Evolutionary conservation across 108 stramenopile genomes (phyloP).

Genomic region (Hondaea fermentalgiana): DNA sequence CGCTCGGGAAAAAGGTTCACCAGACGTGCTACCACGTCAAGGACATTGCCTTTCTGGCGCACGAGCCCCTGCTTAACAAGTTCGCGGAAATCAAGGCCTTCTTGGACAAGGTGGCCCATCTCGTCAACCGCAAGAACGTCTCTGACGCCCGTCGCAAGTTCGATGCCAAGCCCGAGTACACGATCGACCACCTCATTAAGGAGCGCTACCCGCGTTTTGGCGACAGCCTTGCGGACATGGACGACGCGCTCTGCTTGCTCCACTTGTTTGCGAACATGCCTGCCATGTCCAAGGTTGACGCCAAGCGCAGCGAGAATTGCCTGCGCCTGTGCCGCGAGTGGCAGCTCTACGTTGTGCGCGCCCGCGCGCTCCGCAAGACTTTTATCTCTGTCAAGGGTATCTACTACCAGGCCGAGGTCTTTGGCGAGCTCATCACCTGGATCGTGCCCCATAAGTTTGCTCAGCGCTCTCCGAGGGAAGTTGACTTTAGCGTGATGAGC

Average conservation of each 20-base stretch:
- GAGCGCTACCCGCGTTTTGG: constrained; percentile 96
- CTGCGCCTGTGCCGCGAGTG: constrained; percentile 72
- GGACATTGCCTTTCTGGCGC: constrained; percentile 84
- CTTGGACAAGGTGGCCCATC: constrained; percentile 43
- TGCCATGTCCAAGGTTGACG: constrained; percentile 43
- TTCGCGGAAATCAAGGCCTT: constrained; percentile 73
- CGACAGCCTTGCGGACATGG: constrained; percentile 87
- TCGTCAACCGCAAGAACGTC: constrained; percentile 71
- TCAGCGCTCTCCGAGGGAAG: constrained; percentile 77
- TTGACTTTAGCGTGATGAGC: constrained; percentile 93
- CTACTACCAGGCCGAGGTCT: constrained; percentile 79
- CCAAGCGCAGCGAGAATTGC: constrained; percentile 69
- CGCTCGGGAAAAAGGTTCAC: constrained; percentile 48
- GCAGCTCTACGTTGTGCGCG: constrained; percentile 78
- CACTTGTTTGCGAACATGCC: constrained; percentile 88
- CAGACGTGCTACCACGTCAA: constrained; percentile 94
- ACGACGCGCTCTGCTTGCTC: constrained; percentile 86
- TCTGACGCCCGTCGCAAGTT: constrained; percentile 73
- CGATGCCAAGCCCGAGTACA: constrained; percentile 70
- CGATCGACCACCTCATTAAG: constrained; percentile 86
- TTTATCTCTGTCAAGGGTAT: constrained; percentile 97
- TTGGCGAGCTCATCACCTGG: constrained; percentile 66
- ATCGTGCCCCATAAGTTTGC: constrained; percentile 90
- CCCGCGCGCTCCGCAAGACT: constrained; percentile 74
- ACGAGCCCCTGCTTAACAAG: constrained; percentile 92